Base-by-base conservation (phyloP, 2,329 filamentous ascomycete genomes). In the Fusarium sp. region DNA sequence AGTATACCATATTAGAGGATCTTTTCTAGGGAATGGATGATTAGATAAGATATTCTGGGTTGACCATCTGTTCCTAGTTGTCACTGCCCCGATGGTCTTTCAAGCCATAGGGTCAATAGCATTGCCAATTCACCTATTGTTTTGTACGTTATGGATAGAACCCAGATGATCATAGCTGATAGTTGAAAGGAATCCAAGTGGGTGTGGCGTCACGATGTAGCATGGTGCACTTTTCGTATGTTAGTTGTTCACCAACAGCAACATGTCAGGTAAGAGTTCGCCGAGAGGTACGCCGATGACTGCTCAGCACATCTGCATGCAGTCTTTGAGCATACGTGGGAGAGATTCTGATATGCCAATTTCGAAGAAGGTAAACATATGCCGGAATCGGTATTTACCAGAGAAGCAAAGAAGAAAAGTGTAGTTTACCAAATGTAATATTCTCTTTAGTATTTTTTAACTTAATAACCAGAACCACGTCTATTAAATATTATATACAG, bases 271-370 rank as follows among this genome's bases (percentile, higher is more conserved):
- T 10, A 37, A 37, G n/a, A 53, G 66, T 70, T 69, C 56, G 61
- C 66, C 56, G 66, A 69, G 27, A 40, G 18, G 32, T 70, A 67
- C 61, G 57, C 61, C 66, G 66, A 55, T 25, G 52, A 67, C 25
- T 27, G 53, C 46, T 42, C 51, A 20, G 40, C 40, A 22, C 27
- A 30, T 37, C 24, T 29, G 20, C 25, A 22, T 46, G 24, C n/a
- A 48, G 45, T 53, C 24, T 45, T 18, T 16, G n/a, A n/a, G 18
- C 14, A 30, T 40, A 22, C n/a, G 30, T 24, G 32, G 27, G 20
- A 25, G 12, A 22, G 20, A 14, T n/a, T 29, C 29, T 27, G 27
- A 47, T 29, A 34, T 34, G 44, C 27, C n/a, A n/a, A 25, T n/a
- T 34, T 44, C 9, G 5, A 29, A 52, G 12, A 53, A 42, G 9